phyloP scores from a whole-genome alignment of 2,329 filamentous ascomycete species.

The Scedosporium boydii region DNA sequence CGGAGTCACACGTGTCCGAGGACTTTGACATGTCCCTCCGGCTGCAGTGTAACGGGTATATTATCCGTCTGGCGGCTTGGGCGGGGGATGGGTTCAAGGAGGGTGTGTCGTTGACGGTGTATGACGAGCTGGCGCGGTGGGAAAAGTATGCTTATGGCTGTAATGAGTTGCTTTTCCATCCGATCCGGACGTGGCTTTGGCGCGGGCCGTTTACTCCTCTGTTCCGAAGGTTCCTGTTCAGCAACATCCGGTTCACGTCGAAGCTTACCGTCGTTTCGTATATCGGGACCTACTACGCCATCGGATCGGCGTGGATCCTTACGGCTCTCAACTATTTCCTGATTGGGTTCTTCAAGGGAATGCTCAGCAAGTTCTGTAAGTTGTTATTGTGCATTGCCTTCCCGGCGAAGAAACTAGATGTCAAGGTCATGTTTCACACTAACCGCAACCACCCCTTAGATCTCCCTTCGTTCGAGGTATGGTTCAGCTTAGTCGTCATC shows the following conservation, averaged over 20 bases:
- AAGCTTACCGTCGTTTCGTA: conserved; percentile 67
- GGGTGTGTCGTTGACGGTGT: conserved; percentile 74
- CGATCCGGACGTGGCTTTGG: conserved; percentile 61
- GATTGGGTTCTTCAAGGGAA: conserved; percentile 78
- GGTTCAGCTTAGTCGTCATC: conserved; percentile 71
- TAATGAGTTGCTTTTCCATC: conserved; percentile 73
- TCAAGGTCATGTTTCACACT: conserved; percentile 38
- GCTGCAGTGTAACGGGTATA: conserved; percentile 62
- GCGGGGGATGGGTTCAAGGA: conserved; percentile 72
- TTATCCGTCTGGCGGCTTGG: conserved; percentile 63
- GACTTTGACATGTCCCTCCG: conserved; percentile 77
- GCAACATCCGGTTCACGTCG: conserved; percentile 63
- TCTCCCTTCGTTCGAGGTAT: conserved; percentile 68
- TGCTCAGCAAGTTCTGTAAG: conserved; percentile 71
- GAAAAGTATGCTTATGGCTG: conserved; percentile 83
- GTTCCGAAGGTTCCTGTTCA: conserved; percentile 64
- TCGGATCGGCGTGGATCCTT: conserved; percentile 66
- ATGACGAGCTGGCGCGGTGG: conserved; percentile 77
- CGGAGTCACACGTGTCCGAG: conserved; percentile 69
- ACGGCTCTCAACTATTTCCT: conserved; percentile 67
- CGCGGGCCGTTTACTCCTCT: conserved; percentile 70
- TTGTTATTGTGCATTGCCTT: conserved; percentile 75
- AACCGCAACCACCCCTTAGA: conserved; percentile 35
- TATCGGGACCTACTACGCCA: conserved; percentile 72
- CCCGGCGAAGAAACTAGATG: conserved; percentile 76